Evolutionary conservation across 805 yeast genomes (phyloP).

Genomic region (Barnettozyma populi): DNA sequence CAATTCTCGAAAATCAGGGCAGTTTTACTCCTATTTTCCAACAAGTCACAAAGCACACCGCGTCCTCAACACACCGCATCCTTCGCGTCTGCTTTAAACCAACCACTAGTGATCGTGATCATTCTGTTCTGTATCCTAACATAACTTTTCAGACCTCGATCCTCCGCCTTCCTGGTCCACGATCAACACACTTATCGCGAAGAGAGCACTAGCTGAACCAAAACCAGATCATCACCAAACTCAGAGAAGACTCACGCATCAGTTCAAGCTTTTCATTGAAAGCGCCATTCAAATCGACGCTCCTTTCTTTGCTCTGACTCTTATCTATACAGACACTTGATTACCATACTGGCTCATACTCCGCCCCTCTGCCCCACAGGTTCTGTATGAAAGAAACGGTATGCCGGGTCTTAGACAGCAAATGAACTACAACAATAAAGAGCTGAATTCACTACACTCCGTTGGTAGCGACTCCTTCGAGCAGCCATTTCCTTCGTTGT

Average conservation of each 20-base stretch:
- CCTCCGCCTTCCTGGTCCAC: not conserved
- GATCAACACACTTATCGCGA: not conserved
- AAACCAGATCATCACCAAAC: not conserved
- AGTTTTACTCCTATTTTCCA: not conserved
- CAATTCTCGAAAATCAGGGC: not conserved
- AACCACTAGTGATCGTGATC: not conserved
- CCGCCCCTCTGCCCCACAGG: not conserved
- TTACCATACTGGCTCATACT: not conserved
- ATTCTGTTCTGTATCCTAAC: not conserved
- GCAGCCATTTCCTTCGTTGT: slow-evolving; percentile 13
- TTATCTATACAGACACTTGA: not conserved
- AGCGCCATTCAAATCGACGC: not conserved
- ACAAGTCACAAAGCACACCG: not conserved
- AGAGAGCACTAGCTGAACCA: not conserved
- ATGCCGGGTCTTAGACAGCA: not conserved
- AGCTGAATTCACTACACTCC: slow-evolving; percentile 17
- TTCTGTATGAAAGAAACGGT: not conserved
- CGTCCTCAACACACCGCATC: not conserved
- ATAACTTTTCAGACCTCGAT: not conserved
- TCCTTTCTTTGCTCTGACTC: not conserved
- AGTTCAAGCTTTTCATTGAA: not conserved
- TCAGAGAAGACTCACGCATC: not conserved
- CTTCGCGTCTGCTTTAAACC: not conserved
- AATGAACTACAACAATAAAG: slow-evolving; percentile 21
- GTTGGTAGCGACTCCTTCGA: slow-evolving; percentile 18